Percentiles rank a stretch among this genome's conserved stretches.
phyloP scores from a whole-genome alignment of 495 filamentous ascomycete species.

The Talaromyces wortmannii region DNA sequence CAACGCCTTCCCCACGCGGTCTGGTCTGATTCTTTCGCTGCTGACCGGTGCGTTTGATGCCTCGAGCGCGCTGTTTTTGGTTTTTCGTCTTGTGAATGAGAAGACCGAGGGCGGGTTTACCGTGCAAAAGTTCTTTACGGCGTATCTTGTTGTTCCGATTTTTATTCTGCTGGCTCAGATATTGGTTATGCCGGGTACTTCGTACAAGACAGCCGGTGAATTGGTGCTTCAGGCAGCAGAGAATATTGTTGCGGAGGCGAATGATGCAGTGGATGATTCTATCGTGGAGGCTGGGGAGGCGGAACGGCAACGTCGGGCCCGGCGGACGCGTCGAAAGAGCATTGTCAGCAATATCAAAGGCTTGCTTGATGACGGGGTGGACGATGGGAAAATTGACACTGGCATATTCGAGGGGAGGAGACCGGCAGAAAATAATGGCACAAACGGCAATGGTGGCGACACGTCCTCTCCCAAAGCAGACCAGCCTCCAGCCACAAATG shows the following conservation, averaged over 20 bases:
- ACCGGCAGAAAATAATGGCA: conserved; percentile 18
- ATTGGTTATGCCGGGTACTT: conserved; percentile 67
- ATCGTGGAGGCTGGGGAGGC: conserved; percentile 36
- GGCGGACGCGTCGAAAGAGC: conserved; percentile 56
- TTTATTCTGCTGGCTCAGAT: conserved; percentile 65
- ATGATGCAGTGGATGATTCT: conserved; percentile 56
- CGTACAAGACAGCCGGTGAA: conserved; percentile 86
- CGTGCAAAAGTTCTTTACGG: conserved; percentile 65
- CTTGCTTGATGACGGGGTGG: conserved; percentile 53
- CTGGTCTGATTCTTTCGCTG: conserved; percentile 76
- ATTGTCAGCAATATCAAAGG: conserved; percentile 68
- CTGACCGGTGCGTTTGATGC: conserved; percentile 89
- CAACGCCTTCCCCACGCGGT: conserved; percentile 82
- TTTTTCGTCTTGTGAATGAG: conserved; percentile 75
- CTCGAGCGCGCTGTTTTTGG: conserved; percentile 77
- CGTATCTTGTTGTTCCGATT: conserved; percentile 67
- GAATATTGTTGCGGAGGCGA: conserved; percentile 30
- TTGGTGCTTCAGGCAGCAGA: conserved; percentile 66
- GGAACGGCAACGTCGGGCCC: conserved; percentile 55
- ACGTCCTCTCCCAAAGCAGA: conserved; percentile 8
- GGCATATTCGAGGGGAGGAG: not conserved
- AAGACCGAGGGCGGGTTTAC: conserved; percentile 52
- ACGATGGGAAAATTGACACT: conserved; percentile 23
- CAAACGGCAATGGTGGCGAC: not conserved
- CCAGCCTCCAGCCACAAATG: conserved; percentile 4